phyloP scores from a whole-genome alignment of 805 yeast genomes.

The Cyberlindnera amylophila region DNA sequence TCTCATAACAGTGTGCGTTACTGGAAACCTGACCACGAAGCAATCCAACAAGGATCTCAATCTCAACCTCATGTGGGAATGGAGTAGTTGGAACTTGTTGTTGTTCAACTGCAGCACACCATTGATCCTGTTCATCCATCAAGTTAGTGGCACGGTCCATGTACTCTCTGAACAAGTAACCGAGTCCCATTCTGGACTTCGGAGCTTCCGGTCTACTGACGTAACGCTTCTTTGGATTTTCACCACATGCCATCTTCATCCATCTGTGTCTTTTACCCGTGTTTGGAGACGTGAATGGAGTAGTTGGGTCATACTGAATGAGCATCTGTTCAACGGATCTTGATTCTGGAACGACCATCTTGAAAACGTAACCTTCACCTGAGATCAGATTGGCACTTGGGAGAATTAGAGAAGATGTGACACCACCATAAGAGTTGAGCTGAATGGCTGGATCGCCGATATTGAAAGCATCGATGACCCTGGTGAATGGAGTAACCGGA shows the following conservation, averaged over 20 bases:
- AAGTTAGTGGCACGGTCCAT: conserved; percentile 10
- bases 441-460: conserved; percentile 13
- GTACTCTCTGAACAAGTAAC: conserved; percentile 9
- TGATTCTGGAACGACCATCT: conserved; percentile 10
- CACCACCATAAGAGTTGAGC: conserved; percentile 8
- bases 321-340: conserved; percentile 11
- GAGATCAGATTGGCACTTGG: conserved; percentile 11
- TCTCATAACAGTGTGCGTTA: conserved; percentile 11
- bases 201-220: conserved; percentile 10
- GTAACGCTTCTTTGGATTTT: conserved; percentile 10
- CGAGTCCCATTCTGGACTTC: conserved; percentile 11
- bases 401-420: conserved; percentile 6
- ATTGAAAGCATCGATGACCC: conserved; percentile 12
- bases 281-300: conserved; percentile 2
- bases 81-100: conserved; percentile 1
- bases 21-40: conserved; percentile 9
- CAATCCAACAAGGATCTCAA: conserved; percentile 9
- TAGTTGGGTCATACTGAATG: conserved; percentile 2
- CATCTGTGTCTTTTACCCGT: conserved; percentile 7
- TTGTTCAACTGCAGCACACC: conserved; percentile 6
- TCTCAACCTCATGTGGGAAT: conserved; percentile 8
- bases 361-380: conserved; percentile 8
- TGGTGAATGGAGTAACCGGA: conserved; percentile 9
- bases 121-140: conserved; percentile 8
- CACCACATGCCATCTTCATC: conserved; percentile 14